Evolutionary conservation across 352 stramenopile species (phyloP), one percentile per base, ranked within the genome.

Genomic region (Pythium utonaiense): DNA sequence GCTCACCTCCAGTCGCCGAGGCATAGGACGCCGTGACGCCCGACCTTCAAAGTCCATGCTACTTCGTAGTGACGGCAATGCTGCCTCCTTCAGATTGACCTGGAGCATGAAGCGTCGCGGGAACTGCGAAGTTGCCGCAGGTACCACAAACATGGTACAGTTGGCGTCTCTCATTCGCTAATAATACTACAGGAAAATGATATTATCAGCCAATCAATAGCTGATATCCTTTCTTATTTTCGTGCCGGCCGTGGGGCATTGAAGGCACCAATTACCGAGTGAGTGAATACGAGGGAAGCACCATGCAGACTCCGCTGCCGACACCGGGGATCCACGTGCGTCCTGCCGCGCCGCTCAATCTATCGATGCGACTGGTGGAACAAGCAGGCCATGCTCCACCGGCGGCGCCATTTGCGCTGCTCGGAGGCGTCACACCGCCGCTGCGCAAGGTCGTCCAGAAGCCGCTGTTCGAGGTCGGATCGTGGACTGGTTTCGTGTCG

Each of bases 381-480:
- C 28, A 12, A 21, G 27, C 19, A 2, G 28, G 16, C 7, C 7
- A 19, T 1, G 0, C 24, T 17, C 34, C 42, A 50, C 42, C 33
- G n/a, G 13, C 40, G 14, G 42, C 53, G 5, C 57, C 57, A 10
- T 64, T 57, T 14, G 42, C 51, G 10, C 8, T 66, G 57, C n/a
- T 71, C 16, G 31, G 49, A 14, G 52, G 49, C n/a, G 64, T 51
- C 27, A 50, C 60, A n/a, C 41, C 64, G 12, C 28, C 33, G 63
- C 71, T 93, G 52, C 80, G 83, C 53, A 93, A 88, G 56, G 73
- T 89, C 13, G 62, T 77, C 24, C 81, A 77, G 45, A 78, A 81
- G n/a, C 77, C 83, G 24, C 79, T 93, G 27, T 93, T 93, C 54
- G 76, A 88, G 71, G 83, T 89, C 56, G 38, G 36, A 51, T 34